Conservation (phyloP, 768 basidiomycete species). For the Leccinum broughii region DNA sequence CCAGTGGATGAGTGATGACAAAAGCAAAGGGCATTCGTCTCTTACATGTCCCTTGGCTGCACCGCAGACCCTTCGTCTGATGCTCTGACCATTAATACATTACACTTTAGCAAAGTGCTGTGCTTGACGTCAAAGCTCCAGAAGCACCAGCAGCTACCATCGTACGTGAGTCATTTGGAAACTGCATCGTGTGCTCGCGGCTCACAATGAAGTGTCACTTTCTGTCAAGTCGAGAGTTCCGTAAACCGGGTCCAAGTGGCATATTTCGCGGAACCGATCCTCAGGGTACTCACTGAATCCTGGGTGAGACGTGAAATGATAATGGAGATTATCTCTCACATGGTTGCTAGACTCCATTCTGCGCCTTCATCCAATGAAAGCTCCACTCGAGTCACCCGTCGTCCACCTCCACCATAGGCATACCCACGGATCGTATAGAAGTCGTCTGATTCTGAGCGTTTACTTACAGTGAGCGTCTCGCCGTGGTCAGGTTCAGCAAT, state of each 20-base stretch:
- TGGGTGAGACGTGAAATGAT: conserved; percentile 4
- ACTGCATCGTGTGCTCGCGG: background rate
- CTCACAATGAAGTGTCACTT: conserved; percentile 49
- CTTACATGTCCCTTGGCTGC: conserved; percentile 56
- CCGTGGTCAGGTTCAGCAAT: conserved; percentile 57
- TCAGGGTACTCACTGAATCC: conserved; percentile 44
- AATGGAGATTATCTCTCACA: conserved; percentile 24
- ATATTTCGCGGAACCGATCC: conserved; percentile 45
- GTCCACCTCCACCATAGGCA: conserved; percentile 62
- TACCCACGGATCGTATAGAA: conserved; percentile 52
- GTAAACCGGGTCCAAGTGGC: conserved; percentile 42
- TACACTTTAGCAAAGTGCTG: conserved; percentile 33
- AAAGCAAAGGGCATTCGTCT: background rate
- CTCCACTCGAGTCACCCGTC: conserved; percentile 58
- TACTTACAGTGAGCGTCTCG: conserved; percentile 37
- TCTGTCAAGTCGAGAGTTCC: conserved; percentile 50
- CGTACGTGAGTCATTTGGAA: background rate
- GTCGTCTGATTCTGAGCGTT: conserved; percentile 5
- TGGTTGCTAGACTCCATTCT: conserved; percentile 47
- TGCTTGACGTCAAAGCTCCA: conserved; percentile 47
- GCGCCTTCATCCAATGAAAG: conserved; percentile 53
- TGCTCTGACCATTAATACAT: conserved; percentile 47
- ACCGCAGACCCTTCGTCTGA: conserved; percentile 54
- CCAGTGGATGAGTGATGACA: conserved; percentile 7
- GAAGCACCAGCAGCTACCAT: conserved; percentile 55